These are phyloP conservation scores for Russula dissimulans DNA, from an alignment of 768 basidiomycete species.

Conservation along the genomic window DNA sequence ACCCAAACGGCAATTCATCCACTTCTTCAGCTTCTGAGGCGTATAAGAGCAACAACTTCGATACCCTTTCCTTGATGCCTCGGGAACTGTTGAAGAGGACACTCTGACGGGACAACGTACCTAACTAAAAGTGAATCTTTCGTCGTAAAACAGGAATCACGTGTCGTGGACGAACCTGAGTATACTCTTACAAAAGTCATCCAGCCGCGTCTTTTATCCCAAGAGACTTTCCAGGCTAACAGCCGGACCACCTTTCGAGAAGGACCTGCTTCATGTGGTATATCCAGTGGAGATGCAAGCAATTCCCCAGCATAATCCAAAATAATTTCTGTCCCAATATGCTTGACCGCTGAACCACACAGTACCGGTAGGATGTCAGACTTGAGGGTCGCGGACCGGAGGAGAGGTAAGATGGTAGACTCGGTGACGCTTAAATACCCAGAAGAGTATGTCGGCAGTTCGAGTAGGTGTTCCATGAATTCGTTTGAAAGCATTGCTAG, in stretches of 20 bases:
- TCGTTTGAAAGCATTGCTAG: constrained; percentile 74
- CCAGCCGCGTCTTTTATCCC: constrained; percentile 80
- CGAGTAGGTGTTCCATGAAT: constrained; percentile 65
- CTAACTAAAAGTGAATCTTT: constrained; percentile 29
- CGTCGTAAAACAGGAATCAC: background rate
- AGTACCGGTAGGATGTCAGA: constrained; percentile 68
- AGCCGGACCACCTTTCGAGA: constrained; percentile 45
- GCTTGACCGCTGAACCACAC: constrained; percentile 73
- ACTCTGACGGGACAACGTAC: constrained; percentile 57
- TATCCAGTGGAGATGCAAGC: constrained; percentile 68
- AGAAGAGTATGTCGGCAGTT: constrained; percentile 44
- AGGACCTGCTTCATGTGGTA: constrained; percentile 37
- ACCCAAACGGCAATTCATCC: constrained; percentile 69
- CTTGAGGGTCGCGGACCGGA: constrained; percentile 57
- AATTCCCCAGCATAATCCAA: constrained; percentile 79
- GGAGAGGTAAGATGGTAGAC: constrained; percentile 45
- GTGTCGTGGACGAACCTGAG: constrained; percentile 46
- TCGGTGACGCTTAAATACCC: constrained; percentile 56
- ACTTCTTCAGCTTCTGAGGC: constrained; percentile 71
- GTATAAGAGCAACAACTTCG: constrained; percentile 70
- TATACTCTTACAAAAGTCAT: constrained; percentile 90
- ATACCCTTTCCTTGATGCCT: constrained; percentile 60
- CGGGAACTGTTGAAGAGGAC: constrained; percentile 55
- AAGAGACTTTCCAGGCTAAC: constrained; percentile 83
- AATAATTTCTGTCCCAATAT: constrained; percentile 72